A percentile compares a stretch with the other conserved stretches of the same genome.
Conservation (phyloP, 768 basidiomycete species). For the Tubosaeta sp. region DNA sequence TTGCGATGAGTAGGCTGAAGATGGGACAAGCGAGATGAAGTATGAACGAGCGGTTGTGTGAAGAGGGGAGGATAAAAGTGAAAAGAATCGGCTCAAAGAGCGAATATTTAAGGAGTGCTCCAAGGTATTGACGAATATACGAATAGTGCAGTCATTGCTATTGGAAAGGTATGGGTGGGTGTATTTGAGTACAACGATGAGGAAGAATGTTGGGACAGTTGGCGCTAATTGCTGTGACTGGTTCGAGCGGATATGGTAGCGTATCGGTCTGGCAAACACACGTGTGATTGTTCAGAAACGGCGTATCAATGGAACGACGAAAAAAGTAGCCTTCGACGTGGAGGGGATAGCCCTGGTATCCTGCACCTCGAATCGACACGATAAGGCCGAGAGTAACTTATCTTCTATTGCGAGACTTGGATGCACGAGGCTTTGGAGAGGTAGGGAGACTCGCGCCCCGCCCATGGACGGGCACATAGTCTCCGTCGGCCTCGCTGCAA, state of each 20-base stretch:
- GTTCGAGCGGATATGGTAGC: neutral
- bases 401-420: conserved; percentile 56
- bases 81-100: conserved; percentile 6
- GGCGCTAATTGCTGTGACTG: neutral
- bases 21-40: neutral
- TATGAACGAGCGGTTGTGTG: neutral
- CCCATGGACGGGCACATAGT: conserved; percentile 77
- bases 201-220: neutral
- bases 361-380: neutral
- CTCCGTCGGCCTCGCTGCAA: conserved; percentile 68
- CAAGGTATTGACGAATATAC: conserved; percentile 13
- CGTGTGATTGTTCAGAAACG: neutral
- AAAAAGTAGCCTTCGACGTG: neutral
- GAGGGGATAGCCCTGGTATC: neutral
- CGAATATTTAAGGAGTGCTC: conserved; percentile 5
- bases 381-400: conserved; percentile 6
- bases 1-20: conserved; percentile 1
- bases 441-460: conserved; percentile 59
- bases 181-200: conserved; percentile 14
- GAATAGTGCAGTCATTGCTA: neutral
- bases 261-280: neutral
- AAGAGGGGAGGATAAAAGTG: neutral
- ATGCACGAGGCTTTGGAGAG: conserved; percentile 40
- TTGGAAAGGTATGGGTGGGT: conserved; percentile 3
- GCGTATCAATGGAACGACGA: neutral